A percentile compares a stretch with the other conserved stretches of the same genome.
Evolutionary conservation across 345 rosid genomes (phyloP).

Genomic region (Moricandia moricandioides): DNA sequence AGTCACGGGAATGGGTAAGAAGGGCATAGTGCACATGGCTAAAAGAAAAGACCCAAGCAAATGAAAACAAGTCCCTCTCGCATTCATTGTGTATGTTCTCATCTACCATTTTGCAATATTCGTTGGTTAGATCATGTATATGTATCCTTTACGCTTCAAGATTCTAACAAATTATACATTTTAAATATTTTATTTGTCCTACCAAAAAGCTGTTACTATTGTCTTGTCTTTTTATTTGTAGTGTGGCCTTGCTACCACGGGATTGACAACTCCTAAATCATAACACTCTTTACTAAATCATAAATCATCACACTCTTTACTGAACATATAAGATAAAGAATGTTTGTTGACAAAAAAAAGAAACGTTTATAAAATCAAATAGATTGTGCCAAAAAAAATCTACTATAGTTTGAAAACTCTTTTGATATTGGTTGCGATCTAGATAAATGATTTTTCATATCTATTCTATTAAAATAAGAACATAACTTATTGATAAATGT

Average conservation of each 20-base stretch:
- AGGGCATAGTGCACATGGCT: conserved; percentile 27
- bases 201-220: conserved; percentile 12
- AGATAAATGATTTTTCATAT: too few species aligned
- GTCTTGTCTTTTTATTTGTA: conserved; percentile 17
- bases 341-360: too few species aligned
- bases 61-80: conserved; percentile 24
- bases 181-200: background rate
- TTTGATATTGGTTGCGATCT: background rate
- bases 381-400: too few species aligned
- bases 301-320: too few species aligned
- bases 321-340: too few species aligned
- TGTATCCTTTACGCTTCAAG: background rate
- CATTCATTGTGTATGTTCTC: conserved; percentile 5
- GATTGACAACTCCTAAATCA: background rate
- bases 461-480: too few species aligned
- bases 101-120: conserved; percentile 26
- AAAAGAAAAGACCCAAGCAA: conserved; percentile 27
- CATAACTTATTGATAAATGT: too few species aligned
- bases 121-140: background rate
- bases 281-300: too few species aligned
- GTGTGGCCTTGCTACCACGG: conserved; percentile 13
- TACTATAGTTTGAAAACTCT: background rate
- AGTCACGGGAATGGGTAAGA: conserved; percentile 37
- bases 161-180: background rate
- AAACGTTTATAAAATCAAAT: too few species aligned